Conservation (phyloP, 73 alveolate species). For the Tetrahymena borealis region DNA sequence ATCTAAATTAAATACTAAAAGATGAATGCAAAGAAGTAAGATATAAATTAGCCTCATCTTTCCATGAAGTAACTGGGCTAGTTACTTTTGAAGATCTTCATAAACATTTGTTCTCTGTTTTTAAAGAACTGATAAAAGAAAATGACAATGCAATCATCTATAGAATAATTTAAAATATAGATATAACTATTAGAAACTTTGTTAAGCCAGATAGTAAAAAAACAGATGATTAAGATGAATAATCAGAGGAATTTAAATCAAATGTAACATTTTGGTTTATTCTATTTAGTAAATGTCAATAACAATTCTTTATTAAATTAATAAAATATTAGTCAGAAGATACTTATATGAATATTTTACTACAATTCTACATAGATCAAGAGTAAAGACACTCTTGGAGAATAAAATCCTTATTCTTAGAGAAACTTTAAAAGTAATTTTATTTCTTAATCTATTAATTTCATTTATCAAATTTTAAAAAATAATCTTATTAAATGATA, state of each 20-base stretch:
- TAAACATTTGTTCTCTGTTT: background rate
- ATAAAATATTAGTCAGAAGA: background rate
- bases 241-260: background rate
- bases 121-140: background rate
- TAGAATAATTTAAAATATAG: background rate
- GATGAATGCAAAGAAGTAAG: slow-evolving; percentile 7
- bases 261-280: background rate
- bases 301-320: too few relatives aligned
- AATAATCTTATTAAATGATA: background rate
- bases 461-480: too few relatives aligned
- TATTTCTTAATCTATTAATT: too few relatives aligned
- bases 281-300: background rate
- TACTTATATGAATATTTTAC: background rate
- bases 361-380: background rate
- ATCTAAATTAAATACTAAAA: background rate
- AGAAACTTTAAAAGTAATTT: background rate
- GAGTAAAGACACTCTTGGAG: background rate
- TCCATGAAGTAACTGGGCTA: slow-evolving; percentile 23
- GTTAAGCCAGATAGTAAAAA: background rate
- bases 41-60: background rate
- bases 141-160: background rate
- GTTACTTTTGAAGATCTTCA: background rate
- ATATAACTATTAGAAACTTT: background rate
- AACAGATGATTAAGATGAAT: background rate
- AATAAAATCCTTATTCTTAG: background rate